These are phyloP conservation scores for Globisporangium sylvaticum DNA, from an alignment of 352 stramenopile species.

Conservation along the genomic window DNA sequence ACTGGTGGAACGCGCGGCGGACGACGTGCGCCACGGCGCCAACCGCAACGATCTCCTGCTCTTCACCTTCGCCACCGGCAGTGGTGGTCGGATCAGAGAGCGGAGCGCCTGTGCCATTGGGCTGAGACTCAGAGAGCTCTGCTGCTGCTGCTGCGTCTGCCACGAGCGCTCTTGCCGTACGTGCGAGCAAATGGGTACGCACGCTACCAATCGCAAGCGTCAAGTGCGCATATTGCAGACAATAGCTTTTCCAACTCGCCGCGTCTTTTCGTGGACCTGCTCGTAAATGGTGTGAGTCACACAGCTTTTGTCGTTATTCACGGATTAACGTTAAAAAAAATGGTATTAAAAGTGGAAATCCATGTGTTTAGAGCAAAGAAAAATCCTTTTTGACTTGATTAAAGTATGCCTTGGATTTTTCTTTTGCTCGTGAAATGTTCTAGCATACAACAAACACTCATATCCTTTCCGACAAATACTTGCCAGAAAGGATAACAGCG, in stretches of 20 bases:
- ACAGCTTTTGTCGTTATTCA: too few species aligned
- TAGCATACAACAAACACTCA: background rate
- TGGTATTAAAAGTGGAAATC: too few species aligned
- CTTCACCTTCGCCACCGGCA: conserved; percentile 9
- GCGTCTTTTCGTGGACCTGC: background rate
- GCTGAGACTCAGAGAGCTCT: too few species aligned
- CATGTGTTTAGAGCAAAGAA: too few species aligned
- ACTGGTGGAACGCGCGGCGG: conserved; percentile 60
- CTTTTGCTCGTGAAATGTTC: background rate
- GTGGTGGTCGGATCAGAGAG: background rate
- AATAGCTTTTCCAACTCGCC: conserved; percentile 8
- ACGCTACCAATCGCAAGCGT: too few species aligned
- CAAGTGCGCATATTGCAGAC: too few species aligned
- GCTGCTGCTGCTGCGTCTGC: background rate
- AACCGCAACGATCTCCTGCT: conserved; percentile 63
- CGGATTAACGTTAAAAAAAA: too few species aligned
- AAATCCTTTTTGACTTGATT: too few species aligned
- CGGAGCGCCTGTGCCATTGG: background rate
- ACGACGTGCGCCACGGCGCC: conserved; percentile 73
- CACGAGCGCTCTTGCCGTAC: background rate
- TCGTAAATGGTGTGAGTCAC: background rate
- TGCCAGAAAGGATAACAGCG: too few species aligned
- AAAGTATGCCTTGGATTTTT: too few species aligned
- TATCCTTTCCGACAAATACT: background rate
- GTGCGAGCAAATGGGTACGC: too few species aligned